These are phyloP conservation scores for Dunaliella primolecta DNA, from an alignment of 139 green algal genomes.

Conservation along the genomic window DNA sequence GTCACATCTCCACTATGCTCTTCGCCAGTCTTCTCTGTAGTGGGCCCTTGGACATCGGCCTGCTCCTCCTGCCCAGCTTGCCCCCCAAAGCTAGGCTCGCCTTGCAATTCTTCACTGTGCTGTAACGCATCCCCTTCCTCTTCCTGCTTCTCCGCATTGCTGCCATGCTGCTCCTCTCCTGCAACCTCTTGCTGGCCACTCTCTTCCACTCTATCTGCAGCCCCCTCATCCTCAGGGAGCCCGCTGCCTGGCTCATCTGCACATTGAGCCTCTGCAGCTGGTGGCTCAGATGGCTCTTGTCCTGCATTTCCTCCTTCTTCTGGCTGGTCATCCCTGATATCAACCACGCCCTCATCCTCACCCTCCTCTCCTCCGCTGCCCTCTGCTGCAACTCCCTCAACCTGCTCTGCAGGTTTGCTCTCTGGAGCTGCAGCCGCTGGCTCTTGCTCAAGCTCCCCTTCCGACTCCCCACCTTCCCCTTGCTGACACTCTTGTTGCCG, in stretches of 20 bases:
- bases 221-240: background rate
- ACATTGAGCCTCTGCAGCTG: constrained; percentile 1
- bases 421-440: too few species aligned
- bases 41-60: too few species aligned
- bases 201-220: background rate
- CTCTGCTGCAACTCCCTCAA: too few species aligned
- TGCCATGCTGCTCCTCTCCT: background rate
- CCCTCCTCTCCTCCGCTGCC: background rate
- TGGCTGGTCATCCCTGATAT: too few species aligned
- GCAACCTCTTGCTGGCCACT: background rate
- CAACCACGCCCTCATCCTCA: background rate
- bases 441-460: background rate
- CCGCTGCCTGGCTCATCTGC: background rate
- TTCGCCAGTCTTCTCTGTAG: background rate
- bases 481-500: background rate
- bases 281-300: background rate
- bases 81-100: background rate
- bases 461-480: background rate
- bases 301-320: background rate
- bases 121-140: background rate
- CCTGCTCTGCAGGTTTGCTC: too few species aligned
- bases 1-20: background rate
- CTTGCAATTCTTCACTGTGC: background rate
- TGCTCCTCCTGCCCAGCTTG: background rate
- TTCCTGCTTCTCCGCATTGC: background rate